Conservation (phyloP, 139 green algal genomes). For the Chlamydomonas asymmetrica region DNA sequence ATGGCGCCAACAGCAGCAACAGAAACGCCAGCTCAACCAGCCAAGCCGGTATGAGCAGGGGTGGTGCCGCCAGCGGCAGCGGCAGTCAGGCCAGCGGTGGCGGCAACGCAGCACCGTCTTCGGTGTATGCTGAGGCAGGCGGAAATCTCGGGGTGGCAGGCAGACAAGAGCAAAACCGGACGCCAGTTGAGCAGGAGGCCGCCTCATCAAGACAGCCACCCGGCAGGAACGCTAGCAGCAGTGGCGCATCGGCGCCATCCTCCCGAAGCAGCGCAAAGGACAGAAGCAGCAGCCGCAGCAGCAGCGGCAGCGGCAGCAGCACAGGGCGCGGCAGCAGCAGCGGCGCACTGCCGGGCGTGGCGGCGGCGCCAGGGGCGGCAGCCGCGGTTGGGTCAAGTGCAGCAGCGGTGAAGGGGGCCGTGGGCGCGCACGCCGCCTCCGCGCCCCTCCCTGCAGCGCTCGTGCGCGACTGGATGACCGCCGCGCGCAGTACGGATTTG, state of each 20-base stretch:
- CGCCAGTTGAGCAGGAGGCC: not conserved
- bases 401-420: not conserved
- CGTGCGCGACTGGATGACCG: slow-evolving; percentile 23
- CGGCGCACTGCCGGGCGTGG: not conserved
- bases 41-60: too few species aligned
- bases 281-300: not conserved
- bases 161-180: too few species aligned
- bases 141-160: too few species aligned
- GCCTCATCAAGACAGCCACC: not conserved
- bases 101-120: too few species aligned
- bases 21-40: not conserved
- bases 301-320: not conserved
- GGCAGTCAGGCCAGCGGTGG: too few species aligned
- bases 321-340: not conserved
- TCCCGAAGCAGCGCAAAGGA: not conserved
- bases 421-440: not conserved
- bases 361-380: slow-evolving; percentile 1
- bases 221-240: not conserved
- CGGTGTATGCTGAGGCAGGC: too few species aligned
- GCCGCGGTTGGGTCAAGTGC: not conserved
- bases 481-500: slow-evolving; percentile 19
- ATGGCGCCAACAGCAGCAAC: not conserved
- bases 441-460: not conserved
- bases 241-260: not conserved
- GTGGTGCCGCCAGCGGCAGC: too few species aligned